Conservation (phyloP, 805 yeast species). For the Pichia kluyveri region DNA sequence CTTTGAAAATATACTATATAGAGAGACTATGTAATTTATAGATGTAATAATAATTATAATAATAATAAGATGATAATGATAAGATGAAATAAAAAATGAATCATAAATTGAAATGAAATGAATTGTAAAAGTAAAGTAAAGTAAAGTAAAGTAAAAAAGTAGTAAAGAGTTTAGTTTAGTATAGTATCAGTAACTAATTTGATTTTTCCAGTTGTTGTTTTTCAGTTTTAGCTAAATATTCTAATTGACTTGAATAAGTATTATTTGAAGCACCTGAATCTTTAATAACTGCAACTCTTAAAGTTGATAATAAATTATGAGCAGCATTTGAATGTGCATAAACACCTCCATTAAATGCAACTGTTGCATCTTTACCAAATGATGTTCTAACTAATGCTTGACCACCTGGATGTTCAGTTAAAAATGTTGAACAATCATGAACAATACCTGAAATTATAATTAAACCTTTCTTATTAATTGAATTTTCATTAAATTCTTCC, state of each 20-base stretch:
- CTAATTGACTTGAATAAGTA: constrained; percentile 41
- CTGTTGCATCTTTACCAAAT: constrained; percentile 73
- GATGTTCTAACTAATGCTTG: constrained; percentile 62
- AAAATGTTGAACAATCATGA: constrained; percentile 61
- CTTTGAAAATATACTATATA: too few species aligned
- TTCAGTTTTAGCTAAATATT: constrained; percentile 19
- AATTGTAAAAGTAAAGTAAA: too few species aligned
- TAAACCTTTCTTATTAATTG: constrained; percentile 45
- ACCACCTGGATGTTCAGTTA: constrained; percentile 82
- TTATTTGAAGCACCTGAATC: constrained; percentile 53
- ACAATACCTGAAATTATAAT: constrained; percentile 72
- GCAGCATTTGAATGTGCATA: constrained; percentile 84
- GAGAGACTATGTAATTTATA: too few species aligned
- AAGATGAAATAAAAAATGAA: too few species aligned
- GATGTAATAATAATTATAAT: too few species aligned
- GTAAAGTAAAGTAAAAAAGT: background rate
- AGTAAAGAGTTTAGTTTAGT: background rate
- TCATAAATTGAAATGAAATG: too few species aligned
- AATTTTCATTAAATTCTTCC: constrained; percentile 43
- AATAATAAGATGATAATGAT: too few species aligned
- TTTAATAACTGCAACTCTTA: constrained; percentile 74
- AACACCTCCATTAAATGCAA: constrained; percentile 81
- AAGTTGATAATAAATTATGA: constrained; percentile 68
- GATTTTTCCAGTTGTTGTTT: constrained; percentile 1
- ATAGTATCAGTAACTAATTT: background rate